Base-by-base conservation (phyloP, 1,139 yeast genomes). In the Nakaseomyces delphensis region DNA sequence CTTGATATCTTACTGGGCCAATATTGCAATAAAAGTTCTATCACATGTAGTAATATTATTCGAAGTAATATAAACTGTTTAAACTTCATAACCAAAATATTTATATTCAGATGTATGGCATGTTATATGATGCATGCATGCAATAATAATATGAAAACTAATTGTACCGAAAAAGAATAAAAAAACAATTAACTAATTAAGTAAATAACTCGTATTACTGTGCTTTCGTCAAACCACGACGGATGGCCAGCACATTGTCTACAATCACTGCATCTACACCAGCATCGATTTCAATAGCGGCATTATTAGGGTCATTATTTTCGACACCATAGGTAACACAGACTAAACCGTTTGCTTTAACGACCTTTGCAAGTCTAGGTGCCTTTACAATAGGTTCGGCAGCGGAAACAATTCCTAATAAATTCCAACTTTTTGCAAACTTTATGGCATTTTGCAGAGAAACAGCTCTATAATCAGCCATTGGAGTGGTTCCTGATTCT, bases 241-340 rank as follows among this genome's bases (percentile, higher is more conserved):
- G 73, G 11, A 89, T 95, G 0, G 96, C 96, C 59, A 89, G 70
- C 3, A 91, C 97, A 48, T 87, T 82, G 63, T 91, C 97, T 4
- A 86, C 97, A 65, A 91, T 91, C 16, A 91, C 97, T 0, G 98
- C 98, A 68, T 91, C 97, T 7, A 91, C 96, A 11, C 97, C 97
- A 9, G 94, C 91, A 51, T 77, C 78, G 81, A 91, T 83, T 62
- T 91, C 96, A 47, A 83, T 69, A 53, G 79, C 79, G 28, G 95
- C 91, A 51, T 81, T 78, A 45, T 77, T 86, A 0, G 97, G 96
- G 38, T 79, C 79, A 56, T 91, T 91, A 62, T 91, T 91, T 57
- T 74, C 74, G 1, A 75, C 73, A 29, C 98, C 98, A 56, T 91
- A 91, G 0, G 96, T 85, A 44, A 91, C 94, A 63, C 96, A 89